Evolutionary conservation across 192 early-diverging fungal genomes (phyloP), one percentile per base, ranked within the genome.

Genomic region (Lobosporangium transversale): DNA sequence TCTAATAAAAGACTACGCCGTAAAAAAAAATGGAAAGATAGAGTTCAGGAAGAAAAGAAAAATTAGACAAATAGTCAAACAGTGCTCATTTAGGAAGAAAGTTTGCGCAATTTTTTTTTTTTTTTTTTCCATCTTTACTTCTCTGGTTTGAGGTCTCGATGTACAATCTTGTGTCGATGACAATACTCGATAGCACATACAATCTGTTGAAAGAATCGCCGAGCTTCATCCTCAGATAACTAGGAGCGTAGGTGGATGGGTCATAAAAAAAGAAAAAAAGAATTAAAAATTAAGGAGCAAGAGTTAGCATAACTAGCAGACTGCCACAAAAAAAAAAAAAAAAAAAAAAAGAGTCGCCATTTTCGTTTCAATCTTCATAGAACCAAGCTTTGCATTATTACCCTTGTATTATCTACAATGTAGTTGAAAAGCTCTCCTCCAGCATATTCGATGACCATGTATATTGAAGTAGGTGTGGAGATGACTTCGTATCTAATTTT

Each of bases 181-280:
- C 95, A 97, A 70, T 93, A 98, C 67, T 96, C 95, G 23, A 98
- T 90, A 0, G 93, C 97, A 67, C 88, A 94, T 27, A 97, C 91
- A 48, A 99, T 95, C 78, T 98, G 97, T 80, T 98, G 97, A 74
- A 98, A 99, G 75, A 97, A 97, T 32, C 88, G 79, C 43, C 96
- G 83, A 0, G 92, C 94, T 65, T 97, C 95, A 53, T 84, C 81
- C 70, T 98, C 96, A 35, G 83, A 70, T 85, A 98, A 86, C 79
- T 91, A 82, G 6, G 23, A n/a, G n/a, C n/a, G n/a, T n/a, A n/a
- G n/a, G n/a, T n/a, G 12, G 17, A 11, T 43, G 3, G 8, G 24
- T 27, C 10, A 17, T 20, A 17, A 42, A 59, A n/a, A 23, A 29
- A 40, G 10, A 1, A 53, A 53, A 24, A 52, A n/a, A 61, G 37